Evolutionary conservation across 495 filamentous ascomycete genomes (phyloP).

Genomic region (Aspergillus nanangensis): DNA sequence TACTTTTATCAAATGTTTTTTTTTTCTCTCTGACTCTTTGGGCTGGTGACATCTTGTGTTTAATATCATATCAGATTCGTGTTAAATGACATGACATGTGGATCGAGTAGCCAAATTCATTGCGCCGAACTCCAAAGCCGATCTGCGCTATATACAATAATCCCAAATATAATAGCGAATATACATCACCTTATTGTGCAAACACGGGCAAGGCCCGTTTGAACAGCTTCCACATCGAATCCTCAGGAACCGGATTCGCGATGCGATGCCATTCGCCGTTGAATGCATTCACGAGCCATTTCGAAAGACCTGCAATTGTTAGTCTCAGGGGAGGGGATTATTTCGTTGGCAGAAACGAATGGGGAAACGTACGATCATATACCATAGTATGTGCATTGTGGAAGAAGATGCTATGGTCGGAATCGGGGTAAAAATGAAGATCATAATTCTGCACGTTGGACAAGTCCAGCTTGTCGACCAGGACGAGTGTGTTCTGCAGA

Average conservation of each 20-base stretch:
- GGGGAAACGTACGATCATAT: slow-evolving; percentile 76
- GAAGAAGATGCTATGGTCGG: slow-evolving; percentile 92
- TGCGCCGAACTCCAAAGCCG: no score
- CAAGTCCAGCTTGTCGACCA: slow-evolving; percentile 85
- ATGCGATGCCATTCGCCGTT: slow-evolving; percentile 91
- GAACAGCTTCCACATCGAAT: slow-evolving; percentile 22
- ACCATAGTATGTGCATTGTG: slow-evolving; percentile 92
- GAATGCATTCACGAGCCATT: slow-evolving; percentile 95
- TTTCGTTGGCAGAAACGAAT: slow-evolving; percentile 10
- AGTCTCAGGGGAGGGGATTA: no score
- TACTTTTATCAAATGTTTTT: no score
- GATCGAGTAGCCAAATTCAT: no score
- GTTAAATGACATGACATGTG: no score
- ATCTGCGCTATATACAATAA: no score
- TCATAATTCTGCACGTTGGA: slow-evolving; percentile 89
- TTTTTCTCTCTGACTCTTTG: no score
- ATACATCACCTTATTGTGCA: slow-evolving; percentile 3
- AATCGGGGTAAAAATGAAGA: slow-evolving; percentile 93
- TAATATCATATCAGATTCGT: no score
- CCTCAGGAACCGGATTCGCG: slow-evolving; percentile 58
- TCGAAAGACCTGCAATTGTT: slow-evolving; percentile 63
- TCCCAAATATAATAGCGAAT: neutral
- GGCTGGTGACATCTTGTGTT: no score
- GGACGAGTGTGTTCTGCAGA: slow-evolving; percentile 81
- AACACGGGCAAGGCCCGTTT: slow-evolving; percentile 19